These are phyloP conservation scores for Phytophthora quininea DNA, from an alignment of 352 stramenopile species.

Conservation along the genomic window DNA sequence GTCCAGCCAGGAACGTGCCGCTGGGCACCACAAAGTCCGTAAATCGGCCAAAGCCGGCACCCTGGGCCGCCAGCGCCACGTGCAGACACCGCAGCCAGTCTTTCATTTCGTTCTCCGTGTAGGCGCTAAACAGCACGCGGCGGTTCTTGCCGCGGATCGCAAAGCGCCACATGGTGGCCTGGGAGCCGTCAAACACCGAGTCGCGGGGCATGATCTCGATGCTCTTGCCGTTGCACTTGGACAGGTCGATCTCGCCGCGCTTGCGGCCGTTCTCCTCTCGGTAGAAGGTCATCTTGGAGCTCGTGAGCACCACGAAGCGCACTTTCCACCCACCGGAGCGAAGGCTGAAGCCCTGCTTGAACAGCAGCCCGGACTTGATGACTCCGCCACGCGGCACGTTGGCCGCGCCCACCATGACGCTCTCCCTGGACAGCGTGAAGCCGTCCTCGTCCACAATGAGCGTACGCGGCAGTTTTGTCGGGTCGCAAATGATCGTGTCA, in stretches of 20 bases:
- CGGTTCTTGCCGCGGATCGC: conserved; percentile 66
- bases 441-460: conserved; percentile 77
- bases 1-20: conserved; percentile 65
- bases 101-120: conserved; percentile 86
- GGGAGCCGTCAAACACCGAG: conserved; percentile 75
- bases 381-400: conserved; percentile 42
- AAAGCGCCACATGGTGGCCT: conserved; percentile 85
- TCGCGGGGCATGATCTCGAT: conserved; percentile 87
- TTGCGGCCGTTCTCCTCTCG: conserved; percentile 71
- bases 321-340: conserved; percentile 75
- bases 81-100: conserved; percentile 83
- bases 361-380: conserved; percentile 76
- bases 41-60: conserved; percentile 56
- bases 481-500: conserved; percentile 68
- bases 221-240: conserved; percentile 63
- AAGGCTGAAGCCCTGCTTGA: conserved; percentile 76
- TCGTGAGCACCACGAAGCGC: conserved; percentile 71
- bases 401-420: conserved; percentile 50
- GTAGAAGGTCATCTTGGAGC: conserved; percentile 73
- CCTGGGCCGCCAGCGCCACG: conserved; percentile 63
- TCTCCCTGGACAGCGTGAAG: conserved; percentile 61
- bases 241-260: conserved; percentile 75
- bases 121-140: conserved; percentile 75
- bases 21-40: conserved; percentile 75
- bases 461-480: conserved; percentile 52